Evolutionary conservation across 2,329 filamentous ascomycete genomes (phyloP).

Genomic region (Penicillium sp.): DNA sequence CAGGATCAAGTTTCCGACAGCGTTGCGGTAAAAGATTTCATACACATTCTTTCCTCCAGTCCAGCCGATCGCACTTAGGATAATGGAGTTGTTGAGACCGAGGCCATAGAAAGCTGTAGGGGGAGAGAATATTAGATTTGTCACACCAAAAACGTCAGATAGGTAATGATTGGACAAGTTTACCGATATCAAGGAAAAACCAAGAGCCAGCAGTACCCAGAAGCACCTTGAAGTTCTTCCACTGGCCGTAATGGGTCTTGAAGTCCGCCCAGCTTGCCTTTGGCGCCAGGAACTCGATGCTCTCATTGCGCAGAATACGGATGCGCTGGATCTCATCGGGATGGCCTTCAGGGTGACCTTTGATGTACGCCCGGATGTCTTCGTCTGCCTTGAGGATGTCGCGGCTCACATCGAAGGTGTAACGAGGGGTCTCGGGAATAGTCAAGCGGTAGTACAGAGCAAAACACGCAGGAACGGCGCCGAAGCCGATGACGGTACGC

Average conservation of each 20-base stretch:
- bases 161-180: constrained; percentile 40
- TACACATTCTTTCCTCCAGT: constrained; percentile 65
- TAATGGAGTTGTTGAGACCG: constrained; percentile 73
- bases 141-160: not conserved
- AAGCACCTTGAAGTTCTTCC: constrained; percentile 71
- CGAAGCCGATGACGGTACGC: constrained; percentile 78
- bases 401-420: constrained; percentile 78
- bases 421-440: constrained; percentile 84
- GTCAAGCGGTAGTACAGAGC: constrained; percentile 85
- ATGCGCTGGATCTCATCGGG: constrained; percentile 69
- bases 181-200: constrained; percentile 72
- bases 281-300: constrained; percentile 61
- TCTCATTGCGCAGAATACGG: constrained; percentile 56
- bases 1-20: constrained; percentile 76
- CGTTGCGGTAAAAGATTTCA: constrained; percentile 70
- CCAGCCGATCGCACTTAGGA: constrained; percentile 72
- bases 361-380: constrained; percentile 74
- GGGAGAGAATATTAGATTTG: not conserved
- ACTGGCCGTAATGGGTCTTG: constrained; percentile 66
- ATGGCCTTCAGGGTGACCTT: constrained; percentile 62
- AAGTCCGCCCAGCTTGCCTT: constrained; percentile 76
- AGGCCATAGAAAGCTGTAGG: constrained; percentile 64
- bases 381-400: constrained; percentile 73
- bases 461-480: constrained; percentile 75
- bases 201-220: constrained; percentile 81